phyloP scores from a whole-genome alignment of 768 basidiomycete species.

The Goffeauzyma gilvescens region DNA sequence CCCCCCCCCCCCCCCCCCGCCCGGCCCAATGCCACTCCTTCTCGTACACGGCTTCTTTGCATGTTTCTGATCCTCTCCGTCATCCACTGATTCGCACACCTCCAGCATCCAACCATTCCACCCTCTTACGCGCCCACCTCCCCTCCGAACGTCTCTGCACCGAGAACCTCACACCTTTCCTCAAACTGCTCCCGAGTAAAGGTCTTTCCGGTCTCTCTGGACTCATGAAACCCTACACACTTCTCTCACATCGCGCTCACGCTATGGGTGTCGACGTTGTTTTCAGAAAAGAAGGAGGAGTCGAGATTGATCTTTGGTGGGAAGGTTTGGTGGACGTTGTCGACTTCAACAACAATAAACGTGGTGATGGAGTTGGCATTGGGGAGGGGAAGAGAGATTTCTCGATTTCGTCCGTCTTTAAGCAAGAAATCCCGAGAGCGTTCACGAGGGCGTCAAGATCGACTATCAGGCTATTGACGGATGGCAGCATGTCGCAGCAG shows the following conservation, averaged over 20 bases:
- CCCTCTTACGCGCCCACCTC: slow-evolving; percentile 52
- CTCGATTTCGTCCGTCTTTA: slow-evolving; percentile 19
- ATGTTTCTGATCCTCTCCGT: too few species aligned
- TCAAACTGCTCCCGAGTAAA: slow-evolving; percentile 86
- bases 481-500: slow-evolving; percentile 2
- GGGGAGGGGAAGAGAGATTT: slow-evolving; percentile 7
- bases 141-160: slow-evolving; percentile 86
- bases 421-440: slow-evolving; percentile 13
- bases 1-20: too few species aligned
- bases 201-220: slow-evolving; percentile 53
- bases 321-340: slow-evolving; percentile 68
- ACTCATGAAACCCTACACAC: slow-evolving; percentile 47
- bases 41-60: too few species aligned
- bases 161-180: slow-evolving; percentile 87
- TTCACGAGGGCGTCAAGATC: slow-evolving; percentile 20
- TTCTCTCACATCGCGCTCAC: slow-evolving; percentile 86
- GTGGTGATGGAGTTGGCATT: too few species aligned
- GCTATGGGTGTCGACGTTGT: slow-evolving; percentile 62
- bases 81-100: slow-evolving; percentile 30
- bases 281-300: slow-evolving; percentile 37
- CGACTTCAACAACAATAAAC: slow-evolving; percentile 1
- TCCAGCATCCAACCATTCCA: slow-evolving; percentile 3
- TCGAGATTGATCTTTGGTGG: slow-evolving; percentile 37
- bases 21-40: too few species aligned
- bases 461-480: slow-evolving; percentile 12